Evolutionary conservation across 352 stramenopile species (phyloP), one percentile per base, ranked within the genome.

Genomic region (Pythium apleroticum): DNA sequence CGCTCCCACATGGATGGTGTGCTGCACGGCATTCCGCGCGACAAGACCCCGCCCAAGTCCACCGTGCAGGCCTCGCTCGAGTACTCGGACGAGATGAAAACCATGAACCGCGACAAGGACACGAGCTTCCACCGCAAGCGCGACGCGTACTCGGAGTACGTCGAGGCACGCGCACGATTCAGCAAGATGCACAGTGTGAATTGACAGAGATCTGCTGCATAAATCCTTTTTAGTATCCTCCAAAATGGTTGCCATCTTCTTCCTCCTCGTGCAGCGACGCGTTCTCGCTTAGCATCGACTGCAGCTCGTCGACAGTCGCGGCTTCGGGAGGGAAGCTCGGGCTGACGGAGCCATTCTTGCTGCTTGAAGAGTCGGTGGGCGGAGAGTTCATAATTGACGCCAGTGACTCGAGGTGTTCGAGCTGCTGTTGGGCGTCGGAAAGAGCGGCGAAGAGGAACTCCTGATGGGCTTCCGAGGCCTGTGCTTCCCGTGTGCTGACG

Each of bases 171-270:
- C 48, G 87, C 85, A 28, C 81, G 87, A 19, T 95, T 95, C 73
- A 94, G 85, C 66, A 95, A 95, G 68, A 93, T 95, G 85, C 87
- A 95, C 70, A 93, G 85, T 55, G 87, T 95, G 20, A 94, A 80
- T 22, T 95, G 75, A 43, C 22, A 37, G 20, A 48, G 37, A 22
- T 11, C 39, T 11, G 3, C 20, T 19, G 22, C 7, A 53, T 46
- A 8, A 20, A 14, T 39, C 17, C 15, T 25, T 30, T 27, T 55
- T 52, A 22, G 60, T 49, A 27, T 59, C 39, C 5, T 54, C 31
- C 27, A 46, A 17, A 46, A 35, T 52, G 17, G 17, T 33, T 35
- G 43, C 20, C 39, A 4, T 11, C 17, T 3, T 24, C 45, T 25
- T 56, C 20, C 4, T 65, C 63, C 39, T 11, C n/a, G 1, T 46